Evolutionary conservation across 73 alveolate species (phyloP).

Genomic region (Blepharisma stoltei): DNA sequence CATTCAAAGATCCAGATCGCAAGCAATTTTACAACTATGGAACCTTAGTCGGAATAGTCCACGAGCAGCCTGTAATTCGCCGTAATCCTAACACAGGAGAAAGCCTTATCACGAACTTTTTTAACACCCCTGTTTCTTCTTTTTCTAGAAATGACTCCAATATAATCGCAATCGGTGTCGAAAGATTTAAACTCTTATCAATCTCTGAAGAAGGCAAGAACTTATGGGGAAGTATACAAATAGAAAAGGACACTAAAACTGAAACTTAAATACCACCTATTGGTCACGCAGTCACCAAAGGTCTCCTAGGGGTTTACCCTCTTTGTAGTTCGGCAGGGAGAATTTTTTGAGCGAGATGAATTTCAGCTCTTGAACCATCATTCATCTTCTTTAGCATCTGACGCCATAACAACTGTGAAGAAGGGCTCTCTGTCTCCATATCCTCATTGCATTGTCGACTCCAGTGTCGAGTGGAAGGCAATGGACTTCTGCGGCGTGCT

Average conservation of each 20-base stretch:
- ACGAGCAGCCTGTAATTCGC: slow-evolving; percentile 7
- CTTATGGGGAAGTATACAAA: background rate
- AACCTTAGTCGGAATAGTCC: slow-evolving; percentile 8
- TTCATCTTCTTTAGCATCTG: no score
- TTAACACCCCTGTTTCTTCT: background rate
- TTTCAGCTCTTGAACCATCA: no score
- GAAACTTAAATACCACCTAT: no score
- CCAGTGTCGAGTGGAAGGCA: no score
- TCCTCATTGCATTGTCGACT: no score
- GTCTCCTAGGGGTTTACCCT: no score
- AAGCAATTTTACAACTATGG: slow-evolving; percentile 12
- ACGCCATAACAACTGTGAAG: no score
- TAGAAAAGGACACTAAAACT: slow-evolving; percentile 1
- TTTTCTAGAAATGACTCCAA: slow-evolving; percentile 15
- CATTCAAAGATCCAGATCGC: slow-evolving; percentile 19
- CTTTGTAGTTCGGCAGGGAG: no score
- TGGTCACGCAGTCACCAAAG: no score
- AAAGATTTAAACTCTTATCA: slow-evolving; percentile 1
- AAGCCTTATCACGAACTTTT: background rate
- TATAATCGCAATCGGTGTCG: background rate
- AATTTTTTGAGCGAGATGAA: no score
- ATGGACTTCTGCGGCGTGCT: no score
- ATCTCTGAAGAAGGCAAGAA: background rate
- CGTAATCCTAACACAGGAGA: background rate
- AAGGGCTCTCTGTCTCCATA: no score